Base-by-base conservation (phyloP, 345 rosid species). In the Acer campestre region DNA sequence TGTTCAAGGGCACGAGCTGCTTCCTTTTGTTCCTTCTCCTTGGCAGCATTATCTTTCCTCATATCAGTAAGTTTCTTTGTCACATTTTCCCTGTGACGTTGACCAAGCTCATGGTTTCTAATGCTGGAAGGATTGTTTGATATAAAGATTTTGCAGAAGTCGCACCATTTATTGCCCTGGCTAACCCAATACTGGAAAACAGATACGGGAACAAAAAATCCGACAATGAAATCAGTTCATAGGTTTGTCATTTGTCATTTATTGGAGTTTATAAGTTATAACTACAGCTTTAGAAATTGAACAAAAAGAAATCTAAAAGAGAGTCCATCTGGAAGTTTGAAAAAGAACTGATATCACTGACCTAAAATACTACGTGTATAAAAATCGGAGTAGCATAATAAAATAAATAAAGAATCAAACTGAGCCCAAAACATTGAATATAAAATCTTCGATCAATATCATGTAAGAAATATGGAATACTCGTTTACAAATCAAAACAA, bases 141-240 rank as follows among this genome's bases (percentile, higher is more conserved):
- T 64, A 92, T 73, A 80, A 78, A 95, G 61, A 95, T 90, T 84
- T 95, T 95, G 90, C 99, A 95, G 86, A 91, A 90, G 44, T 95
- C 97, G 42, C 99, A 95, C 98, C 97, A 95, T 86, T 95, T 92
- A 67, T 95, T 95, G 20, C 98, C 98, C 81, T 95, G 98, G 71
- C 98, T 94, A 44, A 95, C 98, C 99, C 99, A 92, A 82, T 86
- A 95, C 99, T 95, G 82, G 6, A 17, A 35, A 65, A 51, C 38
- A 7, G 3, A 70, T 48, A 22, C 40, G 2, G 38, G 49, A 61
- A 5, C 79, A 61, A 23, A 56, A 66, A 18, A 17, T 7, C 38
- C 48, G 56, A 51, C 49, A 29, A 42, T 4, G 10, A 44, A 44
- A 73, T 79, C 68, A 76, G 67, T 69, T 23, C 66, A 56, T 61